Conservation (phyloP, 768 basidiomycete genomes). For the Mycena vulgaris region DNA sequence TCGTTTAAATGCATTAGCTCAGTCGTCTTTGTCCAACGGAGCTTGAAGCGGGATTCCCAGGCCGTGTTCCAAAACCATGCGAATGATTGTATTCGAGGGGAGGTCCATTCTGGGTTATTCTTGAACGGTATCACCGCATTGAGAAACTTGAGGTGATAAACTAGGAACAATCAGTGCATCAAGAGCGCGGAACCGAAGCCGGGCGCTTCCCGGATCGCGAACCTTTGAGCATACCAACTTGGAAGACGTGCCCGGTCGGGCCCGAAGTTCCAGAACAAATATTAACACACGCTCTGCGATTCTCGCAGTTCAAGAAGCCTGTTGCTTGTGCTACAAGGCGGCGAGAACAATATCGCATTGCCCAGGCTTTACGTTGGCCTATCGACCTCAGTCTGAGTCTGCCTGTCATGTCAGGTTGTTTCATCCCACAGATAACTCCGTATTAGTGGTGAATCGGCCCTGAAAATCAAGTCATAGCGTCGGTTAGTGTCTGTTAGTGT, state of each 20-base stretch:
- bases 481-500: slow-evolving; percentile 11
- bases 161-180: slow-evolving; percentile 20
- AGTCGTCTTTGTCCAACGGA: slow-evolving; percentile 8
- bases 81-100: slow-evolving; percentile 27
- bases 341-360: neutral
- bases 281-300: neutral
- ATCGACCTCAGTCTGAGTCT: neutral
- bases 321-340: neutral
- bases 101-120: slow-evolving; percentile 24
- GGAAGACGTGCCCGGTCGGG: neutral
- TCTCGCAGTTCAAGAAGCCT: neutral
- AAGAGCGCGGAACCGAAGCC: neutral
- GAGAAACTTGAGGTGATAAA: slow-evolving; percentile 2
- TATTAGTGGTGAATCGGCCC: slow-evolving; percentile 1
- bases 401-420: slow-evolving; percentile 10
- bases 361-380: neutral
- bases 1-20: neutral
- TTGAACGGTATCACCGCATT: slow-evolving; percentile 29
- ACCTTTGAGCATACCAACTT: neutral
- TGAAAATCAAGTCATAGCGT: slow-evolving; percentile 21
- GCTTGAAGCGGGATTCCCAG: neutral
- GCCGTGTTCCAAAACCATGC: slow-evolving; percentile 8
- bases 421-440: slow-evolving; percentile 22
- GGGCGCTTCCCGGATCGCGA: too few relatives aligned
- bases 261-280: neutral